Evolutionary conservation across 228 moss, liverwort and hornwort genomes (phyloP), one percentile per base, ranked within the genome.

Genomic region (Sphagnum magellanicum): DNA sequence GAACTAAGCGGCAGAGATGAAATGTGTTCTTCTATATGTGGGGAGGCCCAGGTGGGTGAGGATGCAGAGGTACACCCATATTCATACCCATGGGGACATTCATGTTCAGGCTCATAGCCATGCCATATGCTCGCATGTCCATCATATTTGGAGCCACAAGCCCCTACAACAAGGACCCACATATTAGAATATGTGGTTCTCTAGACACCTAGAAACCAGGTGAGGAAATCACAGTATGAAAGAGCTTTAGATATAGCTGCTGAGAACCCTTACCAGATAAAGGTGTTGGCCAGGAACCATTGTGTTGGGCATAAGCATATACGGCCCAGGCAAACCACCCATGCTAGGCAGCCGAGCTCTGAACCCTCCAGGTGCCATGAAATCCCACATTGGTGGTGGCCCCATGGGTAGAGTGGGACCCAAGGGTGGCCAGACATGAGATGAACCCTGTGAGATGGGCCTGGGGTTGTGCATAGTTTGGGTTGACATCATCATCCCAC

Each of bases 71-170:
- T 72, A 88, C 74, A 62, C 70, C 77, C 81, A 89, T 82, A 8
- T 68, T 72, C 81, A 87, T 85, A 10, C 79, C 82, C 78, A 86
- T 74, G 13, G 79, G 75, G 10, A 79, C 79, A 60, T 79, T 79
- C 80, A 83, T 77, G 66, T 74, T 78, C 90, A 92, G 1, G 2
- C 32, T 3, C 32, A 32, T 85, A 64, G 85, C 92, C 87, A 89
- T 83, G 49, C 85, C 79, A 71, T 88, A 90, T 50, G 77, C 90
- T 17, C 84, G 81, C 71, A 90, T 82, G 69, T 94, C 92, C 64
- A 92, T 83, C 78, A 87, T 81, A 66, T 74, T 79, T 51, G 87
- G 81, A 55, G 86, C 84, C 62, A 77, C 84, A 69, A 68, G 77
- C 63, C 90, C 95, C 94, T 95, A 77, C 76, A 85, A 48, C 64